Evolutionary conservation across 2,329 filamentous ascomycete genomes (phyloP).

Genomic region (Aspergillus sclerotialis): DNA sequence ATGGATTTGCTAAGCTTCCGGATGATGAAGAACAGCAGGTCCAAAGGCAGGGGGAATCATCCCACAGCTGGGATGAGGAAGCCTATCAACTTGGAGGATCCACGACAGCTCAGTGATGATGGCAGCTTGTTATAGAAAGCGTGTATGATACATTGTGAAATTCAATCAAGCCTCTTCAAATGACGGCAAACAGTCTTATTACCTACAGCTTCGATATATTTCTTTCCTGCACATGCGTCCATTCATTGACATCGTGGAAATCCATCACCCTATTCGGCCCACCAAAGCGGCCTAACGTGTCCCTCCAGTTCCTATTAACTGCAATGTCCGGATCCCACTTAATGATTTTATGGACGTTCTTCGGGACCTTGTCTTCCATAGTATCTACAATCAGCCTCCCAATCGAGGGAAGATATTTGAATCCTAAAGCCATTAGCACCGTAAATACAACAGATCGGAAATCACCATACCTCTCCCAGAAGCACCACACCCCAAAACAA

Average conservation of each 20-base stretch:
- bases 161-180: not conserved
- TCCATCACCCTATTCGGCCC: constrained; percentile 43
- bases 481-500: constrained; percentile 45
- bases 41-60: constrained; percentile 7
- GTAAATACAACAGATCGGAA: not conserved
- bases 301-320: constrained; percentile 37
- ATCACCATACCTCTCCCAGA: constrained; percentile 28
- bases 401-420: constrained; percentile 46
- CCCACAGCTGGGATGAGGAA: constrained; percentile 10
- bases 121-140: not conserved
- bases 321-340: constrained; percentile 48
- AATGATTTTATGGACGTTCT: constrained; percentile 35
- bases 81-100: constrained; percentile 19
- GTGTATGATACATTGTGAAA: constrained; percentile 4
- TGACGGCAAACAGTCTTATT: too few relatives aligned
- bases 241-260: constrained; percentile 36
- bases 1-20: constrained; percentile 24
- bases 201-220: constrained; percentile 11
- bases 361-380: constrained; percentile 38
- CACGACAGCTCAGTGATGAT: constrained; percentile 5
- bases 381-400: constrained; percentile 43
- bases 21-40: constrained; percentile 27
- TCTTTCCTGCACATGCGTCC: constrained; percentile 26
- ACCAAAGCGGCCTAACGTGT: constrained; percentile 42
- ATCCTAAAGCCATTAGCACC: constrained; percentile 30